Conservation (phyloP, 257 asterid genomes). For the Galeopsis tetrahit region DNA sequence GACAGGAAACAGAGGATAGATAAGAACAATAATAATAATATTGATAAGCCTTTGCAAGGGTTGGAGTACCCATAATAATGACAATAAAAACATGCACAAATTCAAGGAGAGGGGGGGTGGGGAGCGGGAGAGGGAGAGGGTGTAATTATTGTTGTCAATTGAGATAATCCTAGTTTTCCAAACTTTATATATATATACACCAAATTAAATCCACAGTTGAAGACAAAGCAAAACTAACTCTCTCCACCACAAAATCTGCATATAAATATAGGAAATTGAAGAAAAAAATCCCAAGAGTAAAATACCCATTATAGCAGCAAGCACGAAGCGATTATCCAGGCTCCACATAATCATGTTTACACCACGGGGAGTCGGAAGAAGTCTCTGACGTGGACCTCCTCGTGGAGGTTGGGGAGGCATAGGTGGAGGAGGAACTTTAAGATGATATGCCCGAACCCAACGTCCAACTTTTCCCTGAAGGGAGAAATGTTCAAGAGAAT, state of each 20-base stretch:
- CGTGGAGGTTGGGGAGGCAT: conserved; percentile 88
- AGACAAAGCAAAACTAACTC: conserved; percentile 7
- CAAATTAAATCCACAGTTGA: conserved; percentile 3
- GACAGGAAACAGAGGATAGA: background rate
- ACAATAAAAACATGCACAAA: no score
- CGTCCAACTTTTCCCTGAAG: conserved; percentile 77
- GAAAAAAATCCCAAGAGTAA: background rate
- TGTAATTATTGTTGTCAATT: no score
- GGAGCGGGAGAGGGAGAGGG: no score
- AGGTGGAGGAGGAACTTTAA: conserved; percentile 98
- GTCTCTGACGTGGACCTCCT: conserved; percentile 94
- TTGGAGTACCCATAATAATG: no score
- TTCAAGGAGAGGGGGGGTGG: no score
- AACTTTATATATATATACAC: no score
- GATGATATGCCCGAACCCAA: conserved; percentile 90
- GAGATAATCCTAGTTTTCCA: no score
- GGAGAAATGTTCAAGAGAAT: conserved; percentile 13
- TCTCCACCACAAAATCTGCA: conserved; percentile 24
- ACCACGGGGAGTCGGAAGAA: conserved; percentile 97
- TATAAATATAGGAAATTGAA: background rate
- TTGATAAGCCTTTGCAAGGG: background rate
- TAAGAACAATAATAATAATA: background rate
- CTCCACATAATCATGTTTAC: conserved; percentile 96
- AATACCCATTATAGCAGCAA: conserved; percentile 98
- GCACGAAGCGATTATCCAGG: conserved; percentile 94